These are phyloP conservation scores for Hanseniaspora valbyensis DNA, from an alignment of 805 yeast genomes.

Conservation along the genomic window DNA sequence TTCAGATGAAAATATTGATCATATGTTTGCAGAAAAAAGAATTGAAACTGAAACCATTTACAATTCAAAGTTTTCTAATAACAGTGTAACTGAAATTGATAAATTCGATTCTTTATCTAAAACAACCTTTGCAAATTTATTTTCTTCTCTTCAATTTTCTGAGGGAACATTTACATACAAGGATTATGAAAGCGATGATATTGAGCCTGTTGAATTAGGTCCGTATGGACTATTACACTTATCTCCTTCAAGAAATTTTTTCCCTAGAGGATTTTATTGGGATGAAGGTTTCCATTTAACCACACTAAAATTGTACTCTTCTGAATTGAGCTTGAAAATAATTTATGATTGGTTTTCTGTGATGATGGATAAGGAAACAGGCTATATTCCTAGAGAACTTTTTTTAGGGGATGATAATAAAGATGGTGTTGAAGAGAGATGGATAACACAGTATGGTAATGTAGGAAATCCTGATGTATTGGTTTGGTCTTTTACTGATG, in stretches of 20 bases:
- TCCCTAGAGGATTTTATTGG: constrained; percentile 97
- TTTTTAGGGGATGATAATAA: constrained; percentile 87
- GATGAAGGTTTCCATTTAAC: constrained; percentile 94
- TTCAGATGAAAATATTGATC: constrained; percentile 31
- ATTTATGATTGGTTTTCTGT: constrained; percentile 71
- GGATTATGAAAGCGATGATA: constrained; percentile 39
- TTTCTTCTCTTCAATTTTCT: constrained; percentile 83
- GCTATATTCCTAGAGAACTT: constrained; percentile 96
- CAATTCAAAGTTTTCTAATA: constrained; percentile 21
- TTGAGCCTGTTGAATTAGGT: constrained; percentile 53
- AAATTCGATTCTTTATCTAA: constrained; percentile 51
- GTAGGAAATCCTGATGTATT: constrained; percentile 94
- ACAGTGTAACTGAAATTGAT: constrained; percentile 35
- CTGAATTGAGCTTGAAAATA: constrained; percentile 69
- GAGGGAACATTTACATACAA: constrained; percentile 77
- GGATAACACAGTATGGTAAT: constrained; percentile 74
- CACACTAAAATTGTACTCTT: constrained; percentile 71
- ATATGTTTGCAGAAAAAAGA: constrained; percentile 18
- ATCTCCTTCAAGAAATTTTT: constrained; percentile 86
- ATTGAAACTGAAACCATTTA: constrained; percentile 43
- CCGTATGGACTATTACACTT: constrained; percentile 68
- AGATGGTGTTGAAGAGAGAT: constrained; percentile 72
- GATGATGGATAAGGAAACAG: constrained; percentile 66
- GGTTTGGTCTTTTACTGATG: constrained; percentile 56
- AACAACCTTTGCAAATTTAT: constrained; percentile 66